Conservation (phyloP, 2,329 filamentous ascomycete genomes). For the Acephala macrosclerotiorum region DNA sequence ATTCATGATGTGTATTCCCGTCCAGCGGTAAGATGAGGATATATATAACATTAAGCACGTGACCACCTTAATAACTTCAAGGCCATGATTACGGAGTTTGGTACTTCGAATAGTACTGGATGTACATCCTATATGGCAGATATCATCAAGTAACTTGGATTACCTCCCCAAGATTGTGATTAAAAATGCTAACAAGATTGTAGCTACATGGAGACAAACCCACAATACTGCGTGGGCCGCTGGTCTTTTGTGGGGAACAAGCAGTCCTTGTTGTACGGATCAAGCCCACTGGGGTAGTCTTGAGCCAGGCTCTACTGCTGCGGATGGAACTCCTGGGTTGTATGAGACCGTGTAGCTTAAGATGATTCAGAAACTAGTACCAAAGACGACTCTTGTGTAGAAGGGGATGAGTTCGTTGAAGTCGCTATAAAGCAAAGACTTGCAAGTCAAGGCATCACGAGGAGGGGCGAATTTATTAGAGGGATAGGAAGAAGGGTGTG, state of each 20-base stretch:
- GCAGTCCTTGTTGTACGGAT: constrained; percentile 52
- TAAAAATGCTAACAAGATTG: too few species aligned
- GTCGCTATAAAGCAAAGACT: background rate
- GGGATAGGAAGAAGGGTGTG: too few species aligned
- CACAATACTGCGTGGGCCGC: constrained; percentile 58
- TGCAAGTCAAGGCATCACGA: too few species aligned
- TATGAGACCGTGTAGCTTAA: constrained; percentile 56
- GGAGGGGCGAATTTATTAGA: too few species aligned
- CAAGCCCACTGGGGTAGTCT: constrained; percentile 51
- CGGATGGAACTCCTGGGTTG: constrained; percentile 50
- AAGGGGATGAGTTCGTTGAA: constrained; percentile 17
- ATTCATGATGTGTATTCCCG: too few species aligned
- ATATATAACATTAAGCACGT: too few species aligned
- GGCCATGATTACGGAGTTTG: constrained; percentile 58
- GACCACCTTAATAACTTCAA: constrained; percentile 55
- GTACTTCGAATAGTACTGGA: constrained; percentile 52
- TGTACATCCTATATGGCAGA: constrained; percentile 50
- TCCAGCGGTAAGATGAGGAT: too few species aligned
- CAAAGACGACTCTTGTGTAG: constrained; percentile 35
- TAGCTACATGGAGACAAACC: constrained; percentile 54
- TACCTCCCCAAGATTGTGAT: too few species aligned
- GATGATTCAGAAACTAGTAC: constrained; percentile 51
- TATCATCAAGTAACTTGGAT: too few species aligned
- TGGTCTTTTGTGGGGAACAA: constrained; percentile 55
- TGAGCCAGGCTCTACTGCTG: constrained; percentile 54